Base-by-base conservation (phyloP, 1,284 basidiomycete genomes). In the Thelephora terrestris region DNA sequence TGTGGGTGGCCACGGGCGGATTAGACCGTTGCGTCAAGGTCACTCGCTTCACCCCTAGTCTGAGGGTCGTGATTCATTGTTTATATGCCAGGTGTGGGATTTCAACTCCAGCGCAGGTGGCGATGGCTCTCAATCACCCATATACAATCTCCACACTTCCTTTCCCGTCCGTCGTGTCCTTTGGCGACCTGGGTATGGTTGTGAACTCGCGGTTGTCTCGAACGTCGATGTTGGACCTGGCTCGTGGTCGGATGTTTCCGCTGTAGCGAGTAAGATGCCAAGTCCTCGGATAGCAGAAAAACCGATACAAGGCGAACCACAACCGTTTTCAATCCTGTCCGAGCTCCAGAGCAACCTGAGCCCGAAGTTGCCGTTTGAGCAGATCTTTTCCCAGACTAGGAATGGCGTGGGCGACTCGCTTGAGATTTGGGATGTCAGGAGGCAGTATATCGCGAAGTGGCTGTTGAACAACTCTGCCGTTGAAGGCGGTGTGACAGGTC, bases 341-440 rank as follows among this genome's bases (percentile, higher is more conserved):
- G 45, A 55, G 52, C 17, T 37, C 54, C 3, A 52, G 50, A 7
- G 50, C 50, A 1, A 29, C 44, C 12, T 42, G 25, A 21, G 25
- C 25, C 39, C 20, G 56, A 56, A 23, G 46, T 49, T 1, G 46
- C 50, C 18, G 9, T 16, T 43, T 12, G 48, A 48, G 5, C 49
- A 55, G 5, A 51, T 43, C 45, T 57, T 25, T 23, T 25, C 54
- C 35, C 59, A 45, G 53, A 56, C 43, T 46, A 60, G 43, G 60
- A 66, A 54, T 45, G 65, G 50, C 45, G 67, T 61, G 4, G 75
- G 76, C 1, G 81, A 86, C 57, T 66, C 75, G 0, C 72, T 92
- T 20, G 89, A 93, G 58, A 81, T 93, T 17, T 94, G 91, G 91
- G 91, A 94, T 60, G 87, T 90, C 1, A 72, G 90, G 36, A 70